Evolutionary conservation across 2,329 filamentous ascomycete genomes (phyloP).

Genomic region (Trichoderma sp.): DNA sequence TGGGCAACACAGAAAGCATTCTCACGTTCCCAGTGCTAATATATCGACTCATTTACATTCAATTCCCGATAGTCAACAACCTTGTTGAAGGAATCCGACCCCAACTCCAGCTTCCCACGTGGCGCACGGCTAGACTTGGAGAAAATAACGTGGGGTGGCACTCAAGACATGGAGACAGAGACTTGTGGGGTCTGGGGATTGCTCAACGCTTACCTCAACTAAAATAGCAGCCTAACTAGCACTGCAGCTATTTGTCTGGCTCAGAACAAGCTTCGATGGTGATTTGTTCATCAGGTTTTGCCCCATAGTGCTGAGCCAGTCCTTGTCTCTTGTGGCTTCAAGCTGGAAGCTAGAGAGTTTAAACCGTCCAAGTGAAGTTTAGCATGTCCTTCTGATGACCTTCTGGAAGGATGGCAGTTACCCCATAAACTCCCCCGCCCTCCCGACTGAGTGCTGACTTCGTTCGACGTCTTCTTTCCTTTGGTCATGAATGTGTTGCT

Average conservation of each 20-base stretch:
- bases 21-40: neutral
- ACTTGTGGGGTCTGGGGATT: neutral
- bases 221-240: neutral
- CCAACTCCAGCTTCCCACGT: neutral
- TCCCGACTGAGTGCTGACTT: neutral
- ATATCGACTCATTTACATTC: neutral
- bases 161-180: neutral
- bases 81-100: neutral
- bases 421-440: neutral
- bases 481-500: neutral
- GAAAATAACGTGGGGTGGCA: neutral
- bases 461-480: neutral
- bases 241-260: neutral
- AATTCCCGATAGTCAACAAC: neutral
- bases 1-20: neutral
- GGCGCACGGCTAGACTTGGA: neutral
- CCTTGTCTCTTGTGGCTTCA: neutral
- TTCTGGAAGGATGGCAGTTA: neutral
- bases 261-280: neutral
- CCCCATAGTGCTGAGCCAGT: neutral
- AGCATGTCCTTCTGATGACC: neutral
- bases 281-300: neutral
- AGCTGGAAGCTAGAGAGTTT: neutral
- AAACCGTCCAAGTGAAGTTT: neutral
- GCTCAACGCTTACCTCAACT: neutral